Conservation (phyloP, 345 rosid species). For the Anacardium occidentale region DNA sequence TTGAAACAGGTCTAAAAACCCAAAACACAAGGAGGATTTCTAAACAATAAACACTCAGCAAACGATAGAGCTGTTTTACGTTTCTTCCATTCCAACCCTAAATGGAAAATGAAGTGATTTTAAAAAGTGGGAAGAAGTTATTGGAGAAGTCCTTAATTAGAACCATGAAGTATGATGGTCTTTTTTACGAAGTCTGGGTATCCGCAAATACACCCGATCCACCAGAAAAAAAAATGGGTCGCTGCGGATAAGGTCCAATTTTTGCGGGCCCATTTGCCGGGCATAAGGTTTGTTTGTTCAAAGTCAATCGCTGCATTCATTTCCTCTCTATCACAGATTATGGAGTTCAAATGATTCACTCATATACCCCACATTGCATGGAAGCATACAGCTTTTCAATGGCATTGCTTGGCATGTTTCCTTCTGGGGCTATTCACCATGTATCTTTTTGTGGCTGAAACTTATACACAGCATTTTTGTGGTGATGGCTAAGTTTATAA, state of each 20-base stretch:
- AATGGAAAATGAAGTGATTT: neutral
- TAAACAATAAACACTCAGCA: neutral
- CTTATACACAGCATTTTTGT: neutral
- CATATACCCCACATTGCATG: no score
- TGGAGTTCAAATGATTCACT: no score
- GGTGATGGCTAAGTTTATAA: neutral
- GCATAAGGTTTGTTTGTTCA: no score
- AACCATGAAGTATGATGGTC: slow-evolving; percentile 8
- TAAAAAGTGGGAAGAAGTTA: neutral
- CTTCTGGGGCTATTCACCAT: no score
- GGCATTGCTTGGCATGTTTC: neutral
- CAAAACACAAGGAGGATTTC: no score
- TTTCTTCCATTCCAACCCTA: neutral
- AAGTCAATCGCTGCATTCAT: no score
- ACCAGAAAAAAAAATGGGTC: neutral
- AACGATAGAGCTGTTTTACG: neutral
- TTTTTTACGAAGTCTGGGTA: no score
- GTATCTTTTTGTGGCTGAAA: neutral
- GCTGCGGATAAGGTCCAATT: no score
- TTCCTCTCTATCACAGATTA: no score
- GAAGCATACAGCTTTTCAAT: neutral
- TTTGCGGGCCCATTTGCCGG: no score
- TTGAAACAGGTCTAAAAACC: no score
- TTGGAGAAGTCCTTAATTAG: slow-evolving; percentile 2
- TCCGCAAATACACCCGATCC: no score